Conservation (phyloP, 1,139 yeast genomes). For the Nakaseomyces kungkrabaensis region DNA sequence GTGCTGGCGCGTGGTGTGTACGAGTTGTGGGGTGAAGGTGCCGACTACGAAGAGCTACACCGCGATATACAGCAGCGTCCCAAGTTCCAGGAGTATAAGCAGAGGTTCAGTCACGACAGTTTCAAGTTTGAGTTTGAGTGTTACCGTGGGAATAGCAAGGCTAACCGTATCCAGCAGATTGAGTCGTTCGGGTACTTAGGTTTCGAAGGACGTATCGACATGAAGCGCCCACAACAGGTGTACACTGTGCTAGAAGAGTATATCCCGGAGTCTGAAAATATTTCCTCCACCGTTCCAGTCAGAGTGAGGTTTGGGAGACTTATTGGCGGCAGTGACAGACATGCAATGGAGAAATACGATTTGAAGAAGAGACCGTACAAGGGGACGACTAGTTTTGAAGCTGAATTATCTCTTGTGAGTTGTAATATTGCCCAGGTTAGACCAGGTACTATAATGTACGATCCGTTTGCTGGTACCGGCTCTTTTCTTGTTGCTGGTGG, state of each 20-base stretch:
- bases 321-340: conserved; percentile 55
- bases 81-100: conserved; percentile 16
- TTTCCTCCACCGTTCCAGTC: conserved; percentile 45
- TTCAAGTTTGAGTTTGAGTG: conserved; percentile 80
- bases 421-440: conserved; percentile 76
- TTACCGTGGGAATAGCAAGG: conserved; percentile 54
- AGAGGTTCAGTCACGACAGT: conserved; percentile 34
- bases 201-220: conserved; percentile 65
- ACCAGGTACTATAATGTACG: conserved; percentile 63
- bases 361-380: conserved; percentile 75
- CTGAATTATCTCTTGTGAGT: conserved; percentile 71
- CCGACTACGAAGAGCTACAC: conserved; percentile 48
- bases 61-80: conserved; percentile 33
- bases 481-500: conserved; percentile 88
- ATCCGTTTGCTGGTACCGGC: conserved; percentile 97
- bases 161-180: conserved; percentile 50
- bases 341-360: conserved; percentile 66
- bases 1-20: conserved; percentile 67
- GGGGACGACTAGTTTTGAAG: conserved; percentile 95
- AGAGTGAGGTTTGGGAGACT: conserved; percentile 68
- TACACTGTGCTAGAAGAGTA: conserved; percentile 74
- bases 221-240: conserved; percentile 68
- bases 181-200: conserved; percentile 63
- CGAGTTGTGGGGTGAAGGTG: conserved; percentile 77
- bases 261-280: conserved; percentile 36